Evolutionary conservation across 2,329 filamentous ascomycete species (phyloP), one percentile per base, ranked within the genome.

Genomic region (Penicillium glabrum): DNA sequence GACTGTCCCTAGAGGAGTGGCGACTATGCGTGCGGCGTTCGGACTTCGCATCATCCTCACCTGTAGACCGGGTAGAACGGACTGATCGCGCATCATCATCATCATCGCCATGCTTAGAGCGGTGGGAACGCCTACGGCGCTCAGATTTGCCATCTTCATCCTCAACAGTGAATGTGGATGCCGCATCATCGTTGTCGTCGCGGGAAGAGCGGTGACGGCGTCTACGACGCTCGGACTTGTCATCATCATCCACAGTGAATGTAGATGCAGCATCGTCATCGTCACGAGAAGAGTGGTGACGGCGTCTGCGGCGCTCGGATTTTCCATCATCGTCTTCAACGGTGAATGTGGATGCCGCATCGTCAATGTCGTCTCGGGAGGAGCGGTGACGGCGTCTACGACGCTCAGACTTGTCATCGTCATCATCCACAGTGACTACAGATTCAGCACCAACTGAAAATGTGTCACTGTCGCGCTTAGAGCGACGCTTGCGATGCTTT

Each of bases 331-430:
- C 46, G 57, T 67, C 64, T 31, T 61, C 61, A 51, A 29, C 47
- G 23, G 43, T 37, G 47, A 29, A 33, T 37, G 43, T 29, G n/a
- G 53, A 56, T 9, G 24, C 47, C 10, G 29, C 35, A 37, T 51
- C 47, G 45, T 50, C 39, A 29, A 29, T 11, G n/a, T 54, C 54
- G 8, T 45, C 49, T 1, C 43, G 39, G n/a, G 59, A 61, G 3
- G 59, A 60, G 8, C 54, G 58, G 23, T 60, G 55, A 11, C 53
- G 60, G 35, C 56, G 53, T 48, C 53, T 54, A 44, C 54, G 61
- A 16, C 59, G 56, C 27, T 68, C 58, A 23, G 66, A 66, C 44
- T 64, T 69, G 11, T 69, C 62, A 6, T 67, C 69, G 21, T 65
- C 31, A 23, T 65, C 64, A 21, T 60, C 31, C 23, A 51, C 48